These are phyloP conservation scores for Candida suzukii DNA, from an alignment of 805 yeast genomes.

Conservation along the genomic window DNA sequence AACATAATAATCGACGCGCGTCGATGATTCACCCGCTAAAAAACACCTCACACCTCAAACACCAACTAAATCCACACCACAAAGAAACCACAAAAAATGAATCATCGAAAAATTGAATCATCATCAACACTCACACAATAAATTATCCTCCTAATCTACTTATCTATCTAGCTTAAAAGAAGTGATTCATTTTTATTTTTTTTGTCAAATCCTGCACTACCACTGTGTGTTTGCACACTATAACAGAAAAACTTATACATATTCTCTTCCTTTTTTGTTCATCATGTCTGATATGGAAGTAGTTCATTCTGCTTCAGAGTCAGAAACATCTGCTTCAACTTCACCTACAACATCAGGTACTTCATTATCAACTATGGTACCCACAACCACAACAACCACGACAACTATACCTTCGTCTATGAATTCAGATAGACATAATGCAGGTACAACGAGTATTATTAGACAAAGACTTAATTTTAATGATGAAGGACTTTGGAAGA, in stretches of 20 bases:
- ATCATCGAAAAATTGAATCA: no score
- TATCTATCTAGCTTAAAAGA: no score
- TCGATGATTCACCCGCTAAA: no score
- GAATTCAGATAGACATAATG: neutral
- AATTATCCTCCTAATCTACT: no score
- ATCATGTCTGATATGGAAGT: neutral
- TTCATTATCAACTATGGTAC: neutral
- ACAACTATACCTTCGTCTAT: neutral
- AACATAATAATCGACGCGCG: slow-evolving; percentile 46
- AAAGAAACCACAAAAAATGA: no score
- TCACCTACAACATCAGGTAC: neutral
- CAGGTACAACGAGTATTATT: slow-evolving; percentile 34
- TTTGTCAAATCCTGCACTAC: no score
- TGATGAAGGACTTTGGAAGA: slow-evolving; percentile 83
- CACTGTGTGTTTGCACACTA: no score
- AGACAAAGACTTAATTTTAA: slow-evolving; percentile 61
- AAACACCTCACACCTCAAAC: no score
- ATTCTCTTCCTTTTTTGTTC: neutral
- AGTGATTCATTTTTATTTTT: no score
- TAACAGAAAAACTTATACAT: no score
- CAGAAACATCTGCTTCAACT: neutral
- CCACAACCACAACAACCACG: neutral
- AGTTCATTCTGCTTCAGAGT: neutral
- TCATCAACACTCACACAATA: no score
- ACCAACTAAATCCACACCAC: no score